Conservation (phyloP, 495 filamentous ascomycete genomes). For the Xylaria cubensis region DNA sequence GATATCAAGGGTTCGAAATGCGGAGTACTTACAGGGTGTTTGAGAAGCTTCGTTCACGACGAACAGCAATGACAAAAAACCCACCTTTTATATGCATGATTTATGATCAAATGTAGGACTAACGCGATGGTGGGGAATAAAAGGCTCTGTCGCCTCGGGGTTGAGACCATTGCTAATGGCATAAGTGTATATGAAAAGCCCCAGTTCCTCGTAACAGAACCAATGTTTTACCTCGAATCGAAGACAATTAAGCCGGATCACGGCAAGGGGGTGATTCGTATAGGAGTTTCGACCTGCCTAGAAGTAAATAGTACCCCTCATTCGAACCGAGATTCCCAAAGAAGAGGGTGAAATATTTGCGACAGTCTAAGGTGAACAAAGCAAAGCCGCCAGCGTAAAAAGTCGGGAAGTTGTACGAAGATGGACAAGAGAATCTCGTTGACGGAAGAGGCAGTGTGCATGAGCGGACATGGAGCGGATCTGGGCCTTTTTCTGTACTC, state of each 20-base stretch:
- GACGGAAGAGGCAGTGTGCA: slow-evolving; percentile 26
- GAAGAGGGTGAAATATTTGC: slow-evolving; percentile 10
- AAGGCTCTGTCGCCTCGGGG: not conserved
- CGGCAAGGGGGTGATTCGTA: slow-evolving; percentile 8
- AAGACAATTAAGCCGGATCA: not conserved
- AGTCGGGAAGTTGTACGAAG: slow-evolving; percentile 22
- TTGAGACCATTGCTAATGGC: not conserved
- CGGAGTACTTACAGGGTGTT: not conserved
- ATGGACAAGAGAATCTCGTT: slow-evolving; percentile 5
- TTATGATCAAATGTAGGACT: not conserved
- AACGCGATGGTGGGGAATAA: not conserved
- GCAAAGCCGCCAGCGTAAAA: slow-evolving; percentile 16
- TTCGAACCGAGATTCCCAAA: slow-evolving; percentile 6
- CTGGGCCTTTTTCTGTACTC: slow-evolving; percentile 1
- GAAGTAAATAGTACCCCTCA: not conserved
- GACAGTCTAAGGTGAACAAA: slow-evolving; percentile 22
- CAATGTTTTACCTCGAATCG: not conserved
- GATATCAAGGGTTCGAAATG: not conserved
- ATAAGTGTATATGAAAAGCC: not conserved
- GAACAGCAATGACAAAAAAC: not conserved
- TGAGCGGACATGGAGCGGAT: slow-evolving; percentile 23
- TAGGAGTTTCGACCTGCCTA: slow-evolving; percentile 9
- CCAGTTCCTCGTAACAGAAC: not conserved
- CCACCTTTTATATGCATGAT: not conserved
- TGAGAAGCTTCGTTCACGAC: not conserved